These are phyloP conservation scores for Tolypocladium ophioglossoides DNA, from an alignment of 2,329 filamentous ascomycete genomes.

Conservation along the genomic window DNA sequence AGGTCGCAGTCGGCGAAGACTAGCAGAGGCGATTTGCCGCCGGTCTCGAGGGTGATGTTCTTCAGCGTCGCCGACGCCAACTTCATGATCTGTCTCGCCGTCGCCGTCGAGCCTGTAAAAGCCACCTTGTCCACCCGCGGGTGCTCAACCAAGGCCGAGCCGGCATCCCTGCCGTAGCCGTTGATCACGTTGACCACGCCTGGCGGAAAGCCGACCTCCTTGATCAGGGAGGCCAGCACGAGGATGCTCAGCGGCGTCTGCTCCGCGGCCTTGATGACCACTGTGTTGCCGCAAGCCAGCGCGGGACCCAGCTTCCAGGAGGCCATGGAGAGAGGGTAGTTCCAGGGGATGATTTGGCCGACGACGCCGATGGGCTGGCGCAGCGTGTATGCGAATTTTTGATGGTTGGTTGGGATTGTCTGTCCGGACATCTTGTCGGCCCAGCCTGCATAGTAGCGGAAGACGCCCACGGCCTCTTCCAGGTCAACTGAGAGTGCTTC, in stretches of 20 bases:
- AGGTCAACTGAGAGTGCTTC: conserved; percentile 59
- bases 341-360: conserved; percentile 66
- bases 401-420: conserved; percentile 57
- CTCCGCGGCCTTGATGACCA: conserved; percentile 56
- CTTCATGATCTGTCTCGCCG: conserved; percentile 67
- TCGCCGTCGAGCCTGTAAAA: conserved; percentile 66
- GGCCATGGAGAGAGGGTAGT: conserved; percentile 42
- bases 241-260: conserved; percentile 57
- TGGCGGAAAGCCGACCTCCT: conserved; percentile 65
- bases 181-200: conserved; percentile 71
- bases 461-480: conserved; percentile 29
- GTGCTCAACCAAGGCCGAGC: conserved; percentile 58
- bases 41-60: conserved; percentile 57
- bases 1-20: conserved; percentile 57
- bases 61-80: conserved; percentile 55
- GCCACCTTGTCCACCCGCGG: conserved; percentile 64
- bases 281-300: conserved; percentile 51
- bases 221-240: conserved; percentile 55
- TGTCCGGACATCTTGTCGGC: conserved; percentile 71
- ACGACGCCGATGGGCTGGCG: conserved; percentile 68
- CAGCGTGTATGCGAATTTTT: conserved; percentile 67
- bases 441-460: conserved; percentile 69
- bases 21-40: conserved; percentile 54
- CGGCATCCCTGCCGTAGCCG: conserved; percentile 57
- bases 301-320: conserved; percentile 68